Base-by-base conservation (phyloP, 805 yeast species). In the Kluyveromyces starmeri region DNA sequence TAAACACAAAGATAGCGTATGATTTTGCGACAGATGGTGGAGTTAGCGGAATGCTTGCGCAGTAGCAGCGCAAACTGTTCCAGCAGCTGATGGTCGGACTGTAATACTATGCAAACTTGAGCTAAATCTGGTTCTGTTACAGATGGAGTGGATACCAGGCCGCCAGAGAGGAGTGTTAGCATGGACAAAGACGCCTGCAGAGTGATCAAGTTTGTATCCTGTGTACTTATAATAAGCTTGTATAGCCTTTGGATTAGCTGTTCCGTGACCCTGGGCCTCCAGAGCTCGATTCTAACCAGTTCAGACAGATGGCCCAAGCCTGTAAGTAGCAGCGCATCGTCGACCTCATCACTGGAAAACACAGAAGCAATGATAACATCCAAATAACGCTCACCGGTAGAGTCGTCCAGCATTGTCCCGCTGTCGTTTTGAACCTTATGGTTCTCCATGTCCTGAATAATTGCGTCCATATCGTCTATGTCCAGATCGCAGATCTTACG, bases 381-480 rank as follows among this genome's bases (percentile, higher is more conserved):
- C 12, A 30, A 13, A 13, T 30, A 30, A 13, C 19, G 20, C 17
- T 30, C 33, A 13, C 26, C 33, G 7, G 19, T 30, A 4, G 20
- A 25, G 20, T 20, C 18, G 4, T 12, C 17, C 11, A 30, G 18
- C 25, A 20, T 30, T 13, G 14, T 20, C 7, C 25, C 24, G 14
- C 5, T 5, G 6, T 20, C 33, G 22, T 30, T 30, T n/a, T 30
- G 25, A 14, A 20, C 25, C 19, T 7, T 30, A 20, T 30, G 26
- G 26, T 30, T 30, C n/a, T 30, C 33, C 33, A 30, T 30, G 22
- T 30, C 33, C 11, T 15, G 33, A 7, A 30, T 15, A 15, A 30
- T 30, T 5, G 26, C 10, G 8, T 30, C 33, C 33, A 30, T 30
- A n/a, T n/a, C n/a, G n/a, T n/a, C n/a, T n/a, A n/a, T n/a, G n/a